A percentile compares a stretch with the other conserved stretches of the same genome.
These are phyloP conservation scores for Spatholobus suberectus DNA, from an alignment of 306 rosid genomes.

Conservation along the genomic window DNA sequence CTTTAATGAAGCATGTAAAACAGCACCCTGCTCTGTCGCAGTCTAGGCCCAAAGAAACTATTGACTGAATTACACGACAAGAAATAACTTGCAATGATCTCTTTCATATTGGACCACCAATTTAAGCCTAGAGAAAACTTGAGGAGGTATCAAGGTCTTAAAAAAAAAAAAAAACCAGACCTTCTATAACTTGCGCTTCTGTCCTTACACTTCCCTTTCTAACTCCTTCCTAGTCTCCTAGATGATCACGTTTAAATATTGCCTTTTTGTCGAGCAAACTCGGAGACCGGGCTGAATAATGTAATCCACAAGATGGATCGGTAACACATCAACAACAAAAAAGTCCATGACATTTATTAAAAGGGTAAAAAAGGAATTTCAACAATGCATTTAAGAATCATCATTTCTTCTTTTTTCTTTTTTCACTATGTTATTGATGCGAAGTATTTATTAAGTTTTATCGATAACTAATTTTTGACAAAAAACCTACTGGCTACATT, in stretches of 20 bases:
- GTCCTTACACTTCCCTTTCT: too few relatives aligned
- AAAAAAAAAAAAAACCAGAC: too few relatives aligned
- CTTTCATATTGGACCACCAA: too few relatives aligned
- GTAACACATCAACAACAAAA: constrained; percentile 41
- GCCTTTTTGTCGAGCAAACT: constrained; percentile 74
- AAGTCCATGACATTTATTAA: neutral
- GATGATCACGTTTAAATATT: constrained; percentile 49
- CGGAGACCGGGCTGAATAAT: constrained; percentile 79
- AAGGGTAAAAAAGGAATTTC: neutral
- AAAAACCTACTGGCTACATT: too few relatives aligned
- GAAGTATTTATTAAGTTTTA: too few relatives aligned
- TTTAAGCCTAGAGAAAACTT: too few relatives aligned
- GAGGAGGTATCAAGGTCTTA: too few relatives aligned
- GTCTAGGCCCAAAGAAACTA: neutral
- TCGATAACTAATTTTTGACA: too few relatives aligned
- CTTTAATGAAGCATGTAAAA: too few relatives aligned
- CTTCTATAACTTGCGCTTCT: too few relatives aligned
- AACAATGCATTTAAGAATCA: neutral
- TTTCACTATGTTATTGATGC: too few relatives aligned
- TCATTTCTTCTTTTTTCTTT: too few relatives aligned
- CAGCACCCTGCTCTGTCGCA: neutral
- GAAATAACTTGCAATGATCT: constrained; percentile 7
- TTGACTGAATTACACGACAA: neutral
- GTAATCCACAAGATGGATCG: constrained; percentile 44
- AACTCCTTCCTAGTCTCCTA: neutral